Conservation (phyloP, 768 basidiomycete genomes). For the Mycena galericulata region DNA sequence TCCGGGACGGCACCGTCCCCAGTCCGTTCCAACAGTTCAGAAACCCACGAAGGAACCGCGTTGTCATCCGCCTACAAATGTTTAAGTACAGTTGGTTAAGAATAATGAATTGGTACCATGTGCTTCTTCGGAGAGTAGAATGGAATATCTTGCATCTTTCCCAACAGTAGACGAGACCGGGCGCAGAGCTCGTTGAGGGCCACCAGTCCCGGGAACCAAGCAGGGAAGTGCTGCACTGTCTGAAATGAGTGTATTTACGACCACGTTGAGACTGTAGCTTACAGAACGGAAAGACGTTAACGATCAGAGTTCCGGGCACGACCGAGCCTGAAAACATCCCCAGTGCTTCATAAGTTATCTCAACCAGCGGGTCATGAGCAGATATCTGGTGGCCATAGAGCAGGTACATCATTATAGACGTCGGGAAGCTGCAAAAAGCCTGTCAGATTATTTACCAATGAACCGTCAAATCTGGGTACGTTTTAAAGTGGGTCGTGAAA, state of each 20-base stretch:
- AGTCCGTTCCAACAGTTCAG: constrained; percentile 33
- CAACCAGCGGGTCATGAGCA: constrained; percentile 32
- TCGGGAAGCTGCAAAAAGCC: constrained; percentile 35
- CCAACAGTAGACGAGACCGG: constrained; percentile 28
- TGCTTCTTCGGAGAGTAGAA: constrained; percentile 34
- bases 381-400: constrained; percentile 35
- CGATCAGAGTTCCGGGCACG: constrained; percentile 35
- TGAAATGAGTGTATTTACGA: background rate
- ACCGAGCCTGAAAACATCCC: constrained; percentile 35
- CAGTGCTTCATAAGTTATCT: constrained; percentile 33
- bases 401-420: constrained; percentile 37
- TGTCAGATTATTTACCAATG: background rate
- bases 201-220: constrained; percentile 48
- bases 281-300: constrained; percentile 51
- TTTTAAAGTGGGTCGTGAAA: constrained; percentile 31
- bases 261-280: background rate
- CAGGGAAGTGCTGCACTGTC: constrained; percentile 51
- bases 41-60: constrained; percentile 36
- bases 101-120: constrained; percentile 25
- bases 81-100: background rate
- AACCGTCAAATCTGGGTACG: constrained; percentile 6
- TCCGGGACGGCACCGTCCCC: constrained; percentile 28
- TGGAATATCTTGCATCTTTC: constrained; percentile 33
- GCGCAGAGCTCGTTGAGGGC: constrained; percentile 33
- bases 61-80: constrained; percentile 20